Evolutionary conservation across 805 yeast species (phyloP), one percentile per base, ranked within the genome.

Genomic region (Millerago galiae): DNA sequence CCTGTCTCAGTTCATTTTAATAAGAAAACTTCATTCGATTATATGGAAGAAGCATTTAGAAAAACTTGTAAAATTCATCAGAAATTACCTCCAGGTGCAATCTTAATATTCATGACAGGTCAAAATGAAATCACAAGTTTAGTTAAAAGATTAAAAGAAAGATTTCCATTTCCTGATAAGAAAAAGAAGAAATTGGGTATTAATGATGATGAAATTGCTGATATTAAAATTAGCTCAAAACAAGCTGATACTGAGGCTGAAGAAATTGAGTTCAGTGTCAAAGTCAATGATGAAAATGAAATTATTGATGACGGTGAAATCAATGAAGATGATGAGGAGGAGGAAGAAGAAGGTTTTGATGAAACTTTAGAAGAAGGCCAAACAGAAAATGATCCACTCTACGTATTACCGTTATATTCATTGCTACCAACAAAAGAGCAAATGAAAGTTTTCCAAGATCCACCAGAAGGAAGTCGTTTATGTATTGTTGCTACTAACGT

Each of bases 401-500:
- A 85, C 56, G 97, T 93, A 1, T 68, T 93, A 21, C 99, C 99
- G 0, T 70, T 93, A 26, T 93, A 93, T 61, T 91, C 99, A 7
- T 67, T 93, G 36, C 68, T 93, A 31, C 96, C 99, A n/a, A 89
- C 98, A 0, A 77, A 76, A 37, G 95, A 93, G 56, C 99, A 93
- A 65, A 81, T 93, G 89, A 85, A 81, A 58, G 95, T 93, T 2
- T 93, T 93, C 58, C 76, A 85, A 43, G 68, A 71, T 0, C 95
- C 96, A 2, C 99, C 99, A 3, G 65, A 68, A 21, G 95, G 95
- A 5, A 74, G 89, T 33, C 72, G 99, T 54, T 62, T 93, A 9
- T 89, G 97, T 68, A 83, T 93, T 32, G 87, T 93, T 27, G 96
- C 99, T 5, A 93, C 99, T 2, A 93, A 93, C 58, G 95, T 93